phyloP scores from a whole-genome alignment of 176 grass and related monocot species.

The Aegilops sharonensis region DNA sequence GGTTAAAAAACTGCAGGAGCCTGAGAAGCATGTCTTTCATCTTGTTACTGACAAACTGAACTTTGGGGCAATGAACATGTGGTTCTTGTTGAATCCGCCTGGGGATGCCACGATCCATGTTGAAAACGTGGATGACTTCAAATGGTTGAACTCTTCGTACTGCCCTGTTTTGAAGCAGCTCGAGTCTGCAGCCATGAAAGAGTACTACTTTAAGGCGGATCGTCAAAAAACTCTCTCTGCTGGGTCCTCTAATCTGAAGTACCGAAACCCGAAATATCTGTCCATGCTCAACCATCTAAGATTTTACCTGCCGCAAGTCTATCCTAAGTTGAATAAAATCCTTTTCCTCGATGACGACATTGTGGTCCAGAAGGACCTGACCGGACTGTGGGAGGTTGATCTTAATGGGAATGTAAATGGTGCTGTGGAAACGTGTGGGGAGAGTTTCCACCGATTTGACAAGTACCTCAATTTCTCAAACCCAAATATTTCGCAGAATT shows the following conservation, averaged over 20 bases:
- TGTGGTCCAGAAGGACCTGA: constrained; percentile 63
- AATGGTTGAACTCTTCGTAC: constrained; percentile 68
- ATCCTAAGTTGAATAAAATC: constrained; percentile 66
- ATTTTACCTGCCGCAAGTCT: constrained; percentile 61
- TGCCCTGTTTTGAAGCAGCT: constrained; percentile 66
- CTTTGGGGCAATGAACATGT: constrained; percentile 73
- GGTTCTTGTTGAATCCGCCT: constrained; percentile 71
- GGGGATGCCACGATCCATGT: constrained; percentile 59
- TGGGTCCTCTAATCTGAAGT: constrained; percentile 67
- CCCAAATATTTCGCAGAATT: constrained; percentile 51
- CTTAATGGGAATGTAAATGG: constrained; percentile 73
- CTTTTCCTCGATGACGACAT: constrained; percentile 70
- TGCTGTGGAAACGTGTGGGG: constrained; percentile 58
- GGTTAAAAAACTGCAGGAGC: constrained; percentile 41
- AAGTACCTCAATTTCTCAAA: constrained; percentile 75
- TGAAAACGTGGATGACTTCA: constrained; percentile 71
- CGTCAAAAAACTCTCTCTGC: constrained; percentile 42
- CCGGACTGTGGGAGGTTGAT: constrained; percentile 59
- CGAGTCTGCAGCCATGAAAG: constrained; percentile 55
- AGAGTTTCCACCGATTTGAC: constrained; percentile 67
- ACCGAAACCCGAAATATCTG: constrained; percentile 65
- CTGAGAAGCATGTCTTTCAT: constrained; percentile 77
- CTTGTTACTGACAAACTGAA: constrained; percentile 71
- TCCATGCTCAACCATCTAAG: constrained; percentile 59
- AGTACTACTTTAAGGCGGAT: constrained; percentile 60